phyloP scores from a whole-genome alignment of 2,329 filamentous ascomycete genomes.

The Arthrobotrys sphaeroides region DNA sequence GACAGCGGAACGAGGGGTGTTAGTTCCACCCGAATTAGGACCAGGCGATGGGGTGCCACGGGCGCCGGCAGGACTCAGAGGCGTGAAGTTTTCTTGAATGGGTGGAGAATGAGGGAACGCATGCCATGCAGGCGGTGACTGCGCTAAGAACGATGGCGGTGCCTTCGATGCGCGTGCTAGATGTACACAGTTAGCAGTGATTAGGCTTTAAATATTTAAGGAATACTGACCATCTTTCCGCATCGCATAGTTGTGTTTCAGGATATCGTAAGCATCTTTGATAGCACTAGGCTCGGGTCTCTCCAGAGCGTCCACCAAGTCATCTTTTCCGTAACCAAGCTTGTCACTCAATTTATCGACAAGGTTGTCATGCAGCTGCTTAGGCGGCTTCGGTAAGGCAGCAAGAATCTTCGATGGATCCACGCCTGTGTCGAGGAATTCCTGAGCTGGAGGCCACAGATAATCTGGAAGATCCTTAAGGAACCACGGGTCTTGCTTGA shows the following conservation, averaged over 20 bases:
- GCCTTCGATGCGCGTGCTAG: constrained; percentile 68
- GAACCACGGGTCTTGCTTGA: constrained; percentile 94
- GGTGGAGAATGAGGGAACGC: constrained; percentile 57
- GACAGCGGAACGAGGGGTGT: constrained; percentile 36
- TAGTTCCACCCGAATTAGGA: constrained; percentile 15
- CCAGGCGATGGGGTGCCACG: constrained; percentile 45
- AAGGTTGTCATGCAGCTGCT: constrained; percentile 89
- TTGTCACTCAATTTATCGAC: constrained; percentile 96
- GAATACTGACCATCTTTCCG: constrained; percentile 81
- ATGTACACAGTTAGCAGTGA: neutral
- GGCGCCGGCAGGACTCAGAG: constrained; percentile 13
- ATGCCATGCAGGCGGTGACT: constrained; percentile 68
- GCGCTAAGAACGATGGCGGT: constrained; percentile 67
- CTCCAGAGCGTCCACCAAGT: constrained; percentile 92
- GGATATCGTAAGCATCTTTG: constrained; percentile 98
- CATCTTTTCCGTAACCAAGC: constrained; percentile 94
- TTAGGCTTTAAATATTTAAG: neutral
- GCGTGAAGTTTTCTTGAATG: constrained; percentile 41
- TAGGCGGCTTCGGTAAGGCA: constrained; percentile 80
- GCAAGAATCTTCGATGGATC: constrained; percentile 76
- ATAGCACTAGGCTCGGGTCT: constrained; percentile 95
- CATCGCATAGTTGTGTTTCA: constrained; percentile 97
- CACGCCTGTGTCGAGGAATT: constrained; percentile 92
- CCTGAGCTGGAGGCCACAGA: constrained; percentile 84
- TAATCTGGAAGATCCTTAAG: constrained; percentile 85